phyloP scores from a whole-genome alignment of 306 rosid genomes.

The Cucurbita moschata region DNA sequence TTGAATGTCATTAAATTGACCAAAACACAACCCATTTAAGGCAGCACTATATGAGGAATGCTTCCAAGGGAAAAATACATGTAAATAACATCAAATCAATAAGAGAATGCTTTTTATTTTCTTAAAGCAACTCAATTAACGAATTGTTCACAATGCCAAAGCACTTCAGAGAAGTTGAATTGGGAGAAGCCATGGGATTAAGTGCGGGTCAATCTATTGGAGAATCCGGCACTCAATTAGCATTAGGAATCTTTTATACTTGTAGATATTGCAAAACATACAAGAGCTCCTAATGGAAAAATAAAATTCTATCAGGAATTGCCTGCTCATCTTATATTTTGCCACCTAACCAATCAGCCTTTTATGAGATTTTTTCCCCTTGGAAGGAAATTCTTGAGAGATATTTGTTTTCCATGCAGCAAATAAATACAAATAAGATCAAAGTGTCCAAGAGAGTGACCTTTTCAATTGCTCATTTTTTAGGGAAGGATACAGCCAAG shows the following conservation, averaged over 20 bases:
- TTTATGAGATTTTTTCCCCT: not conserved
- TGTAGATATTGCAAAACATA: not conserved
- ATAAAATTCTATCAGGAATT: not conserved
- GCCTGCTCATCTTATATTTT: not conserved
- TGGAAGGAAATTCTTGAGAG: not conserved
- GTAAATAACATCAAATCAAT: not conserved
- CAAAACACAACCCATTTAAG: not conserved
- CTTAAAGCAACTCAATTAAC: not conserved
- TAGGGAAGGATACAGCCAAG: constrained; percentile 1
- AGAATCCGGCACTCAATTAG: not conserved
- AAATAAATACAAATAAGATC: not conserved
- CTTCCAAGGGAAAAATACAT: not conserved
- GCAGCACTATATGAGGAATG: not conserved
- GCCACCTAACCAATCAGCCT: not conserved
- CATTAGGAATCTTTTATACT: not conserved
- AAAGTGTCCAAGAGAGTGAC: constrained; percentile 1
- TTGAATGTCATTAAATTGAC: too few species aligned
- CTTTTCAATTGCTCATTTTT: constrained; percentile 1
- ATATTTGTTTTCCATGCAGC: not conserved
- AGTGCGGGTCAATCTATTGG: not conserved
- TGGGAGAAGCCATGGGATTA: not conserved
- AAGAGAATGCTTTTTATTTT: not conserved
- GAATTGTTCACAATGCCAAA: not conserved
- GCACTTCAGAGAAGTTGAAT: not conserved
- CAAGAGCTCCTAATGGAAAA: not conserved